Conservation (phyloP, 768 basidiomycete species). For the Cystofilobasidium bisporidii region DNA sequence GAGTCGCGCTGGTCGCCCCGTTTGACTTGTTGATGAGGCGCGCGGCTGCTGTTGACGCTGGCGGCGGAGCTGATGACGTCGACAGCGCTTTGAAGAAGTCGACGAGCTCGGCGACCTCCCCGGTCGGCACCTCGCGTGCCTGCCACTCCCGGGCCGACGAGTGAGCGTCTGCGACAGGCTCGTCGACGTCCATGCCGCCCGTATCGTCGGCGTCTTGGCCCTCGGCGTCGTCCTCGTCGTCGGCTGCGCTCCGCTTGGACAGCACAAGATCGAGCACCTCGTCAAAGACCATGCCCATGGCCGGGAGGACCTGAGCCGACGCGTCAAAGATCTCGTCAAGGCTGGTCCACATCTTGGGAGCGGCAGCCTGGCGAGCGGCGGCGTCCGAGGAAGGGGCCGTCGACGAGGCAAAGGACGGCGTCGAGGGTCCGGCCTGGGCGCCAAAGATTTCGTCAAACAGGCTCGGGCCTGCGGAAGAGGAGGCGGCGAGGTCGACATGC, state of each 20-base stretch:
- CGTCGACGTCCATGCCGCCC: not conserved
- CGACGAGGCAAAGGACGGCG: not conserved
- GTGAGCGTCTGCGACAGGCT: not conserved
- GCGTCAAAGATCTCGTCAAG: conserved; percentile 25
- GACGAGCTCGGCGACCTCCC: conserved; percentile 7
- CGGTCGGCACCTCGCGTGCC: conserved; percentile 7
- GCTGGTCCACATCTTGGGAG: conserved; percentile 7
- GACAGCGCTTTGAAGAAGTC: conserved; percentile 19
- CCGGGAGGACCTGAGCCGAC: conserved; percentile 21
- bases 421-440: conserved; percentile 7
- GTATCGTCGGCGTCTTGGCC: conserved; percentile 5
- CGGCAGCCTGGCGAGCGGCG: not conserved
- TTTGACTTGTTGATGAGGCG: not conserved
- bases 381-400: not conserved
- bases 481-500: not conserved
- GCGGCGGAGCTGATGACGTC: conserved; percentile 1
- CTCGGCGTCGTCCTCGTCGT: not conserved
- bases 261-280: conserved; percentile 23
- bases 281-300: conserved; percentile 23
- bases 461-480: conserved; percentile 12
- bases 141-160: not conserved
- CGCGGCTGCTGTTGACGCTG: not conserved
- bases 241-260: not conserved
- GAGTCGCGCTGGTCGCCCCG: not conserved
- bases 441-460: conserved; percentile 30